Percentiles rank a stretch among this genome's conserved stretches.
Conservation (phyloP, 2,329 filamentous ascomycete genomes). For the Herpotrichia juniperi region DNA sequence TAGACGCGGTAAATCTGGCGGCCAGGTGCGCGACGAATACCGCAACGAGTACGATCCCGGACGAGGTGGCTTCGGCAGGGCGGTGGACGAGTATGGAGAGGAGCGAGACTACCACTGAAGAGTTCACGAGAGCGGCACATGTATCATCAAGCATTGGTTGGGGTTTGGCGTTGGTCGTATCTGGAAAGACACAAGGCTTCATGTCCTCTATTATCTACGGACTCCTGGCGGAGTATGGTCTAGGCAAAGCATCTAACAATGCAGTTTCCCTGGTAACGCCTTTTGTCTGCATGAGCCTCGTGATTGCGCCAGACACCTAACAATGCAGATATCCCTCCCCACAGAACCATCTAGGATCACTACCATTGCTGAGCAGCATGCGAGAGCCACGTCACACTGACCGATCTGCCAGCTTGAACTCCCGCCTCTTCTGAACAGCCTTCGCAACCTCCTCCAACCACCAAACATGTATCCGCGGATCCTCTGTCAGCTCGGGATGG, state of each 20-base stretch:
- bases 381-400: conserved; percentile 11
- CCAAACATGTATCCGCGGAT: conserved; percentile 89
- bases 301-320: conserved; percentile 8
- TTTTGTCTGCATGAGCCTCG: conserved; percentile 1
- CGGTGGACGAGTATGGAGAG: conserved; percentile 61
- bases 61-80: conserved; percentile 84
- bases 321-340: conserved; percentile 1
- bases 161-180: conserved; percentile 16
- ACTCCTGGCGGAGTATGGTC: not conserved
- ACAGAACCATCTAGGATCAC: no score
- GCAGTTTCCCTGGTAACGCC: conserved; percentile 14
- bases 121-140: not conserved
- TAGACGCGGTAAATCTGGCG: conserved; percentile 86
- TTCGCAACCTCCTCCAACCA: conserved; percentile 76
- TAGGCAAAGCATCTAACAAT: conserved; percentile 8
- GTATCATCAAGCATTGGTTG: conserved; percentile 14
- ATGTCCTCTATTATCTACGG: not conserved
- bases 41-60: conserved; percentile 96
- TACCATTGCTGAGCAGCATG: no score
- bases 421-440: conserved; percentile 36
- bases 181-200: not conserved
- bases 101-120: conserved; percentile 36
- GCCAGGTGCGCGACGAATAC: conserved; percentile 97
- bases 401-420: conserved; percentile 38
- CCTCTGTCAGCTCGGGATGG: conserved; percentile 89